Evolutionary conservation across 2,329 filamentous ascomycete genomes (phyloP), one percentile per base, ranked within the genome.

Genomic region (Alternaria ventricosa): DNA sequence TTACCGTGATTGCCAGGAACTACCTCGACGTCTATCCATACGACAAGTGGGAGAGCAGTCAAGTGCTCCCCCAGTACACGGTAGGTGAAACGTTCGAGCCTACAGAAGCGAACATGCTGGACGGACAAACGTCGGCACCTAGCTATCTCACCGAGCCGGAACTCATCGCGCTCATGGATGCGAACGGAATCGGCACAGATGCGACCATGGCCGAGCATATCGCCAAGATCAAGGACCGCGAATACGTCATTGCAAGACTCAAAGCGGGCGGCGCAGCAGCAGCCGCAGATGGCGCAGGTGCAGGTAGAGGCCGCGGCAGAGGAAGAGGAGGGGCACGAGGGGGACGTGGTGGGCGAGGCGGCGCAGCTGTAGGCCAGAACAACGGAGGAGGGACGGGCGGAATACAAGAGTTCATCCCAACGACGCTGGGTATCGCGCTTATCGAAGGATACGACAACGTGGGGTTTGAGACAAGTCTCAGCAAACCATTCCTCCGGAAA

Each of bases 131-230:
- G 0, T 88, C 87, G 1, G 85, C 94, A 12, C 96, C 96, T 0
- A 88, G 87, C 22, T 97, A 97, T 77, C 85, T 99, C 28, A 98
- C 96, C 0, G 96, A 99, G 78, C 94, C 96, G 0, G 96, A 99
- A 77, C 85, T 99, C 25, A 97, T 99, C 76, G 92, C 91, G 4
- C 87, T 99, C 11, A 99, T 99, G 96, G 96, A 99, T 82, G 94
- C 93, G 47, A 99, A 99, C 77, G 96, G 96, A 3, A 99, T 99
- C 68, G 96, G 96, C 12, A 99, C 96, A 10, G 96, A 99, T 82
- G 96, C 96, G 7, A 99, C 96, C 1, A 99, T 99, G 96, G 96
- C 96, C 0, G 96, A 99, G 74, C 96, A 99, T 77, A 99, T 99
- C 74, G 89, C 92, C 63, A 99, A 95, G 80, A 97, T 99, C 72